Percentiles rank a stretch among this genome's conserved stretches.
phyloP scores from a whole-genome alignment of 1,139 yeast species.

The Torulaspora pretoriensis region DNA sequence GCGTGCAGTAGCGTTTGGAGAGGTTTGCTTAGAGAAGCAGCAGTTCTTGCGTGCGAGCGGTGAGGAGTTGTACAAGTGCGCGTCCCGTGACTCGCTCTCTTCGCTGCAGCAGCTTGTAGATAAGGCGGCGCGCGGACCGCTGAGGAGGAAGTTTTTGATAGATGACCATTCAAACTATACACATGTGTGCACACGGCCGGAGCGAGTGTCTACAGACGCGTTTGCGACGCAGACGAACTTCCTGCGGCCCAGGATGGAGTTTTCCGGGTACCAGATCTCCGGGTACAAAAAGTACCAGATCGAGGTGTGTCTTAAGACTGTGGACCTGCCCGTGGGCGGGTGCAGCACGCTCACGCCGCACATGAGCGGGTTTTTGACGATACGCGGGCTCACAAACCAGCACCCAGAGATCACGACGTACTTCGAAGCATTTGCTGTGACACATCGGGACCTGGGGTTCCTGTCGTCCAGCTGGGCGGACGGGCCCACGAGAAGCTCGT shows the following conservation, averaged over 20 bases:
- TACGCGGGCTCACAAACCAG: slow-evolving; percentile 71
- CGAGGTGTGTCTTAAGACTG: slow-evolving; percentile 29
- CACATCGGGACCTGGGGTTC: slow-evolving; percentile 48
- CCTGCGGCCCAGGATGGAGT: slow-evolving; percentile 28
- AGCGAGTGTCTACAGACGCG: slow-evolving; percentile 5
- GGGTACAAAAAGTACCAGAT: slow-evolving; percentile 37
- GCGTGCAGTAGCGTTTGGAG: slow-evolving; percentile 1
- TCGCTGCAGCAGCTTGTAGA: slow-evolving; percentile 19
- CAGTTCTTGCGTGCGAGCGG: slow-evolving; percentile 7
- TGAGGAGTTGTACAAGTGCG: slow-evolving; percentile 15
- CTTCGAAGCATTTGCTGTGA: slow-evolving; percentile 81
- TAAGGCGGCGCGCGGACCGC: slow-evolving; percentile 8
- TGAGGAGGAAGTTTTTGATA: slow-evolving; percentile 5
- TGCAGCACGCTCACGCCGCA: slow-evolving; percentile 30
- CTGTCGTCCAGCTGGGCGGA: slow-evolving; percentile 42
- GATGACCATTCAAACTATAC: slow-evolving; percentile 11
- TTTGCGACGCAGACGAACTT: slow-evolving; percentile 17
- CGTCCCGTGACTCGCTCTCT: slow-evolving; percentile 24
- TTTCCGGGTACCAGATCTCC: slow-evolving; percentile 35
- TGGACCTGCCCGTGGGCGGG: slow-evolving; percentile 24
- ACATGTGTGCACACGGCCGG: not conserved
- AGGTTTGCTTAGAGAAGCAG: slow-evolving; percentile 8
- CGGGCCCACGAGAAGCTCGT: slow-evolving; percentile 49
- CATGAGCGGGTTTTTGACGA: slow-evolving; percentile 74
- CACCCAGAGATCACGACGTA: slow-evolving; percentile 80